Base-by-base conservation (phyloP, 2,329 filamentous ascomycete genomes). In the Cadophora gregata region DNA sequence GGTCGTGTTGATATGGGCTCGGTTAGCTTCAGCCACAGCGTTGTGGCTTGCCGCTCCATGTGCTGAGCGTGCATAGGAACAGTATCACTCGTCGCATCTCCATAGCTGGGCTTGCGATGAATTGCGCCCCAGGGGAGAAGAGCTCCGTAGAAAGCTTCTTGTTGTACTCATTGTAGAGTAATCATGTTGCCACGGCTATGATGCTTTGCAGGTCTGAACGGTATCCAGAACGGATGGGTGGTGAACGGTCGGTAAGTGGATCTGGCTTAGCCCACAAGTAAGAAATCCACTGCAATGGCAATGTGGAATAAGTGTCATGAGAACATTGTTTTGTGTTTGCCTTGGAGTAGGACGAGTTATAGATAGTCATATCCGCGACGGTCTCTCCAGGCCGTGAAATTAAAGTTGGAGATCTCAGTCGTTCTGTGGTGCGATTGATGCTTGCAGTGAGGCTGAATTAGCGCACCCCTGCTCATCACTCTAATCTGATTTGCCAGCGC, bases 401-500 rank as follows among this genome's bases (percentile, higher is more conserved):
- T n/a, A n/a, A n/a, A n/a, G n/a, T n/a, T n/a, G n/a, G n/a, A n/a
- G n/a, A n/a, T 1, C 19, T 3, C 12, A 42, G 38, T 16, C 12
- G 12, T 42, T 16, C 38, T 6, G 16, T 42, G n/a, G n/a, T n/a
- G n/a, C 31, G 31, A 36, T 47, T 21, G 42, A 21, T 9, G n/a
- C 19, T n/a, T 36, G 4, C 9, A 56, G 53, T 33, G 53, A 56
- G 53, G 53, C 53, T 56, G 53, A 56, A 56, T 31, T 31, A 31
- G 50, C 16, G 25, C 19, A 56, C 31, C 53, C 53, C 53, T 56
- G 53, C 19, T 16, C 19, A 24, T 24, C 31, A 12, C 53, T 56
- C 31, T 6, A 31, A 24, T n/a, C n/a, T 56, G 53, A 56, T 56
- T 56, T 56, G 53, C 53, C 53, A 38, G 31, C 29, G 19, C 53